Percentiles rank a stretch among this genome's conserved stretches.
Conservation (phyloP, 2,329 filamentous ascomycete genomes). For the Seiridium cupressi region DNA sequence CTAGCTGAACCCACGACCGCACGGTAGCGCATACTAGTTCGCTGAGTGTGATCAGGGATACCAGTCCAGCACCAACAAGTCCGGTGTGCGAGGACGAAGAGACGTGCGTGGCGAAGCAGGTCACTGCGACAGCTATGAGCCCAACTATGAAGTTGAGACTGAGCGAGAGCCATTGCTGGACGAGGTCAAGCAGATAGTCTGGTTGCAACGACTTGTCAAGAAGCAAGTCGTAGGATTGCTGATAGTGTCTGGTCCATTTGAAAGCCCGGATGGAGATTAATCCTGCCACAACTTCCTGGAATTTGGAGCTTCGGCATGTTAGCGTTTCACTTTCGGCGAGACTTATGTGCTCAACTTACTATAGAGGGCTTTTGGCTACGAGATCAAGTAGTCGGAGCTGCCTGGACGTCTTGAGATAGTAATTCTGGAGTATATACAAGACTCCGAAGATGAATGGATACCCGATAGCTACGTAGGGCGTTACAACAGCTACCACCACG, state of each 20-base stretch:
- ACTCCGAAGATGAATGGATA: constrained; percentile 47
- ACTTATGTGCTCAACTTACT: constrained; percentile 30
- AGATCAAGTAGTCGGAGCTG: constrained; percentile 61
- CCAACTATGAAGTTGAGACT: constrained; percentile 29
- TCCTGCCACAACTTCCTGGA: constrained; percentile 54
- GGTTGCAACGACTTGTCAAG: constrained; percentile 46
- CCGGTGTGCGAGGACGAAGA: constrained; percentile 25
- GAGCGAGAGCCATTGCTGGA: constrained; percentile 32
- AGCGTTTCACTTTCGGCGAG: neutral
- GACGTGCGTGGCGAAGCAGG: constrained; percentile 20
- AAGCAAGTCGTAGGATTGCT: constrained; percentile 42
- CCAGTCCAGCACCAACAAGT: constrained; percentile 19
- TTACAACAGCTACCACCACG: constrained; percentile 42
- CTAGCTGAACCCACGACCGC: constrained; percentile 21
- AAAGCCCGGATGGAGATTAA: constrained; percentile 56
- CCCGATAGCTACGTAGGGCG: constrained; percentile 42
- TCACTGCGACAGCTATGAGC: constrained; percentile 23
- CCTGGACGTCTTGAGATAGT: constrained; percentile 59
- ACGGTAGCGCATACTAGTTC: constrained; percentile 1
- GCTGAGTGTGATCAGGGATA: constrained; percentile 19
- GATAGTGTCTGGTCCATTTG: constrained; percentile 46
- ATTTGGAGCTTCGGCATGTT: constrained; percentile 37
- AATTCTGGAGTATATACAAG: constrained; percentile 51
- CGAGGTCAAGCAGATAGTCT: constrained; percentile 29
- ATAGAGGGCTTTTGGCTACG: constrained; percentile 59